These are phyloP conservation scores for Funneliformis geosporum DNA, from an alignment of 192 early-diverging fungal species.

Conservation along the genomic window DNA sequence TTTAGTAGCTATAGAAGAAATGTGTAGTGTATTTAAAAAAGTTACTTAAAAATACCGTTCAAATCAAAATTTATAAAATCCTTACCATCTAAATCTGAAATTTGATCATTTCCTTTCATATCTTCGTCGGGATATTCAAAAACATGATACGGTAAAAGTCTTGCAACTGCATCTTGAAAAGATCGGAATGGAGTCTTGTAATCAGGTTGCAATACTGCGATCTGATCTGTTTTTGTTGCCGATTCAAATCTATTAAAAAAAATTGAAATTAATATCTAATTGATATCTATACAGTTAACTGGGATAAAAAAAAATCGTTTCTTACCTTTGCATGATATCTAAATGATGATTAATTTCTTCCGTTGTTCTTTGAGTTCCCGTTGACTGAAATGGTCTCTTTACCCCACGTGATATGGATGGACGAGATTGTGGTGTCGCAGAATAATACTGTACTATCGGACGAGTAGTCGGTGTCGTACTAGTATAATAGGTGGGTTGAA, in stretches of 20 bases:
- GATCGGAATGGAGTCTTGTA: conserved; percentile 64
- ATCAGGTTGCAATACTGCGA: conserved; percentile 46
- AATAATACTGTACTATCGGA: neutral
- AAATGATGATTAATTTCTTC: conserved; percentile 15
- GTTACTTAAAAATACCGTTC: neutral
- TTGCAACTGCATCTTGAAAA: conserved; percentile 59
- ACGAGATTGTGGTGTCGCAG: neutral
- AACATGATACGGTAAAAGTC: conserved; percentile 74
- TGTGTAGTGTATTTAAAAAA: neutral
- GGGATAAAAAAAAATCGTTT: neutral
- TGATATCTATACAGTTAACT: neutral
- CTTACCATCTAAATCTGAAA: conserved; percentile 22
- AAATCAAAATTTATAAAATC: neutral
- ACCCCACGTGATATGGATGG: neutral
- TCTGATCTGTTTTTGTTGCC: conserved; percentile 30
- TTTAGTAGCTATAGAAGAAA: conserved; percentile 14
- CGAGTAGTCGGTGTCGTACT: conserved; percentile 8
- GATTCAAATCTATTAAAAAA: conserved; percentile 15
- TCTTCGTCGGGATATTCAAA: conserved; percentile 67
- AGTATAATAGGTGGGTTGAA: neutral
- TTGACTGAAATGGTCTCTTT: neutral
- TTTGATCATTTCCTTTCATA: conserved; percentile 39
- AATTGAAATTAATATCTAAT: neutral
- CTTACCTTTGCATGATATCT: conserved; percentile 21
- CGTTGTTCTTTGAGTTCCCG: neutral